Evolutionary conservation across 164 flowering plant species (phyloP), one percentile per base, ranked within the genome.

Genomic region (Magnolia sinica): DNA sequence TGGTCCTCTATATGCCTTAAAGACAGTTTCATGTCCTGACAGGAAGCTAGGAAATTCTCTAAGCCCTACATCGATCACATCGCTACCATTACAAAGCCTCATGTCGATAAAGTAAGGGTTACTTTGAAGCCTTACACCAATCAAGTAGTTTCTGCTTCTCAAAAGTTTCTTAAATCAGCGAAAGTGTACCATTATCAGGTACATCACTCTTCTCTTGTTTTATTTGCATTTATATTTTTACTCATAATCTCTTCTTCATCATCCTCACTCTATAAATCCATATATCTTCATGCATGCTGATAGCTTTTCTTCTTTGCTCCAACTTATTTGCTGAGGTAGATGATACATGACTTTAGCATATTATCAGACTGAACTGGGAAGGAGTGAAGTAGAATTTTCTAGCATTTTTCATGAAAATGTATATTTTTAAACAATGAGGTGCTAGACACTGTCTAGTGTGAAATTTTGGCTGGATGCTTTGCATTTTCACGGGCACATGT

Each of bases 61-160:
- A 92, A 88, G 87, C 98, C 98, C 72, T 91, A 94, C 66, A 78
- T 89, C 63, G 89, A 89, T 80, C 88, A 86, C 81, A 85, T 88
- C 82, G 92, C 89, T 63, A 81, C 84, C 70, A 77, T 76, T 9
- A 74, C 87, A 73, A 90, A 88, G 76, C 99, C 99, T 81, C 99
- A 92, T 87, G 89, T 92, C 64, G 93, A 91, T 20, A 92, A 87
- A 79, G 85, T 83, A 8, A 82, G 79, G n/a, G 82, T 85, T 82
- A 87, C 79, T 27, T 73, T 90, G 82, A 90, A 88, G 80, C 99
- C 99, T 6, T 89, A 94, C 71, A 86, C 95, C 7, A 82, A 89
- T 74, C 68, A 87, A 80, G 88, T 52, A 2, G 86, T 91, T 78
- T 86, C 64, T 76, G 82, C 63, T 68, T 96, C 82, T 82, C 84